Evolutionary conservation across 1,139 yeast species (phyloP).

Genomic region (Yamadazyma taylorii): DNA sequence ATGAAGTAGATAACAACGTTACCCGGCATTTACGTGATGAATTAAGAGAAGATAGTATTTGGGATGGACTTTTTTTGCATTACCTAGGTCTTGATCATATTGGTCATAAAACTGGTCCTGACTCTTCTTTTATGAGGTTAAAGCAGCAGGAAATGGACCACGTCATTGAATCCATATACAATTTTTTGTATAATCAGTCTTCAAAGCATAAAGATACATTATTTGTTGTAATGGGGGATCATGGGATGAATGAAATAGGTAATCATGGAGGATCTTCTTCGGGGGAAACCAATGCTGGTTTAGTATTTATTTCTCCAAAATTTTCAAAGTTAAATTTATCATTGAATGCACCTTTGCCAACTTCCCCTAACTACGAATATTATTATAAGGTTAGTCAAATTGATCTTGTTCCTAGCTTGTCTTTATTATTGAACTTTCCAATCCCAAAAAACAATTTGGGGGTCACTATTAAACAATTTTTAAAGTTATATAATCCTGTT

Average conservation of each 20-base stretch:
- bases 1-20: conserved; percentile 90
- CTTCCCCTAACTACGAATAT: conserved; percentile 48
- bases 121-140: conserved; percentile 71
- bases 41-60: conserved; percentile 38
- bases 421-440: conserved; percentile 72
- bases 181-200: conserved; percentile 24
- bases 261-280: conserved; percentile 94
- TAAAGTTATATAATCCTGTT: conserved; percentile 50
- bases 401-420: conserved; percentile 84
- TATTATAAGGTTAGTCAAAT: conserved; percentile 66
- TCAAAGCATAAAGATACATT: conserved; percentile 50
- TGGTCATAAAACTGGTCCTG: conserved; percentile 95
- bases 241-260: conserved; percentile 93
- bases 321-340: conserved; percentile 32
- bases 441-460: conserved; percentile 89
- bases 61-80: conserved; percentile 90
- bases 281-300: conserved; percentile 89
- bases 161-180: conserved; percentile 56
- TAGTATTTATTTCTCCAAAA: conserved; percentile 66
- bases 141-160: conserved; percentile 87
- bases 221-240: conserved; percentile 85
- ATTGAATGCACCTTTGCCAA: conserved; percentile 35
- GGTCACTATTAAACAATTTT: conserved; percentile 56
- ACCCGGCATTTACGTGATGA: conserved; percentile 77
- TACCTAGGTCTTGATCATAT: conserved; percentile 95